phyloP scores from a whole-genome alignment of 768 basidiomycete species.

The Postia placenta region DNA sequence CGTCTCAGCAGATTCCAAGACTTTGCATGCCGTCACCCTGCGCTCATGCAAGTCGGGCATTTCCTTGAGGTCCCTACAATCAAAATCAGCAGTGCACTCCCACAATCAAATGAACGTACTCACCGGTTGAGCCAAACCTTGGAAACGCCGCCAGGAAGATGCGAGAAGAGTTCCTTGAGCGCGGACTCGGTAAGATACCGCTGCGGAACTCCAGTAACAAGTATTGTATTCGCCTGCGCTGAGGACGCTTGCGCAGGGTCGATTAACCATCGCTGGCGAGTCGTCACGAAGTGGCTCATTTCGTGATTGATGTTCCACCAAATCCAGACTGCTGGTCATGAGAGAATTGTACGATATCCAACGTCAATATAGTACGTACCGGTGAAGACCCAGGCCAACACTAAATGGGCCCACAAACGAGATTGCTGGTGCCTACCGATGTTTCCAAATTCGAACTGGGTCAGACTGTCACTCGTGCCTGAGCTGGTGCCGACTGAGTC shows the following conservation, averaged over 20 bases:
- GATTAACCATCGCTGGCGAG: slow-evolving; percentile 81
- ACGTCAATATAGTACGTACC: slow-evolving; percentile 35
- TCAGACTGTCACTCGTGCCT: slow-evolving; percentile 47
- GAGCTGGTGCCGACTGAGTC: slow-evolving; percentile 49
- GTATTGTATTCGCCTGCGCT: slow-evolving; percentile 84
- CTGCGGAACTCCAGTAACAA: slow-evolving; percentile 84
- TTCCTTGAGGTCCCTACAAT: slow-evolving; percentile 77
- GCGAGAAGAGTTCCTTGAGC: slow-evolving; percentile 64
- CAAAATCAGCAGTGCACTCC: too few species aligned
- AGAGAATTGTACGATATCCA: neutral
- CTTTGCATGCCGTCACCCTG: slow-evolving; percentile 62
- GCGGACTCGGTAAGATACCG: slow-evolving; percentile 69
- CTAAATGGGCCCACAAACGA: slow-evolving; percentile 75
- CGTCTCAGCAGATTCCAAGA: slow-evolving; percentile 86
- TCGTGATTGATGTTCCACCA: slow-evolving; percentile 77
- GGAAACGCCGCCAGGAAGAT: slow-evolving; percentile 85
- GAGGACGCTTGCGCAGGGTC: slow-evolving; percentile 65
- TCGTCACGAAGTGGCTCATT: slow-evolving; percentile 66
- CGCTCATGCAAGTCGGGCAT: slow-evolving; percentile 80
- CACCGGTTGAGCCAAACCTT: slow-evolving; percentile 90
- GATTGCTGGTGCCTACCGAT: slow-evolving; percentile 40
- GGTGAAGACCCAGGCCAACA: slow-evolving; percentile 73
- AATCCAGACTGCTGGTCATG: slow-evolving; percentile 62
- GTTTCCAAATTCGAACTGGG: slow-evolving; percentile 80
- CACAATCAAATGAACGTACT: slow-evolving; percentile 18